Conservation (phyloP, 768 basidiomycete genomes). For the Ramaria rubella region DNA sequence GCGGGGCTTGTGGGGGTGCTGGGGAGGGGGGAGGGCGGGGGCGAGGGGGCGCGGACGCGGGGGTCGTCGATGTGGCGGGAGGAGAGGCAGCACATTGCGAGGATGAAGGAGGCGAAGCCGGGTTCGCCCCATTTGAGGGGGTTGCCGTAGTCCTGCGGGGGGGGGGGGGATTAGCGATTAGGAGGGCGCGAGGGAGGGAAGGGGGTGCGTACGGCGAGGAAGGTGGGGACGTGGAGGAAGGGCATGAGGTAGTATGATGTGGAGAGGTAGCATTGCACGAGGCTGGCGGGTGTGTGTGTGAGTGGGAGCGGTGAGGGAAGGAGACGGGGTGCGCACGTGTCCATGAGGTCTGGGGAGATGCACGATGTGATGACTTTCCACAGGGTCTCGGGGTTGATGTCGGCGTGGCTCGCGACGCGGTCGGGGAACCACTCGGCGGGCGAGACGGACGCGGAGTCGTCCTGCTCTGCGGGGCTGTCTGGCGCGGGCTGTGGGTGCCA, state of each 20-base stretch:
- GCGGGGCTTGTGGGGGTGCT: too few species aligned
- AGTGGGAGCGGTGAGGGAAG: constrained; percentile 14
- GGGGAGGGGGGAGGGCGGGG: not conserved
- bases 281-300: constrained; percentile 32
- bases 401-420: constrained; percentile 62
- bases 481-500: constrained; percentile 12
- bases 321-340: constrained; percentile 53
- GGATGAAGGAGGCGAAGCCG: constrained; percentile 89
- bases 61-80: constrained; percentile 92
- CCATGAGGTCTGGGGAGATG: constrained; percentile 88
- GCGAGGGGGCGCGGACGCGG: constrained; percentile 52
- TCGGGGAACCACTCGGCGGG: constrained; percentile 76
- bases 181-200: constrained; percentile 3
- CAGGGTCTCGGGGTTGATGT: constrained; percentile 78
- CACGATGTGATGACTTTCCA: constrained; percentile 85
- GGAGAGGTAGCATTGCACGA: constrained; percentile 80
- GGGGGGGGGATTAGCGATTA: not conserved
- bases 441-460: constrained; percentile 16
- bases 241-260: constrained; percentile 92
- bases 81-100: constrained; percentile 86
- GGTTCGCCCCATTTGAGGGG: constrained; percentile 95
- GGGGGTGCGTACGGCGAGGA: constrained; percentile 53
- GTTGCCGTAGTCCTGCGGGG: constrained; percentile 76
- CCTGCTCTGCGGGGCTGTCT: constrained; percentile 1
- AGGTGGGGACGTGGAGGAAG: constrained; percentile 87